Evolutionary conservation across 306 rosid genomes (phyloP).

Genomic region (Trichosanthes truncata): DNA sequence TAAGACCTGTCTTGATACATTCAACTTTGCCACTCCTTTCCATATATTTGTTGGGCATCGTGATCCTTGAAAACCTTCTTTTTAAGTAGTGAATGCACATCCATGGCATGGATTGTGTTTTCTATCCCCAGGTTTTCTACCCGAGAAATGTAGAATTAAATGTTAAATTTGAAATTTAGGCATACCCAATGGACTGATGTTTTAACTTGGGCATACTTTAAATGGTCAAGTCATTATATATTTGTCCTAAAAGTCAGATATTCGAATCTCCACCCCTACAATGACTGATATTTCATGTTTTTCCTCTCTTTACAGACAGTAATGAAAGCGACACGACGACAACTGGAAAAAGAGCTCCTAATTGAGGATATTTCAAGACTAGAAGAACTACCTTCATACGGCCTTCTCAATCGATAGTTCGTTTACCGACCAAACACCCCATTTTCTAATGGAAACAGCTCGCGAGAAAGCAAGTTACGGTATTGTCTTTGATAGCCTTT

Average conservation of each 20-base stretch:
- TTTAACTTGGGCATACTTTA: not conserved
- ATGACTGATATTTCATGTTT: not conserved
- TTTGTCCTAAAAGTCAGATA: not conserved
- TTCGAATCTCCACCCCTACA: not conserved
- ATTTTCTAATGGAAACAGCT: conserved; percentile 5
- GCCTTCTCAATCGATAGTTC: conserved; percentile 59
- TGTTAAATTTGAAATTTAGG: not conserved
- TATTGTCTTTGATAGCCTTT: not conserved
- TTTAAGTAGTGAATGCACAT: not conserved
- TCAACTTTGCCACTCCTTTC: not conserved
- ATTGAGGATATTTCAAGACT: conserved; percentile 58
- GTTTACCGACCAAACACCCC: not conserved
- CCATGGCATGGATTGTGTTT: not conserved
- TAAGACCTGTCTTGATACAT: not conserved
- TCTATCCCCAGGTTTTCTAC: not conserved
- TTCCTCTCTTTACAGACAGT: conserved; percentile 48
- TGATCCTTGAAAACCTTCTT: not conserved
- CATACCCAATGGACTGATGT: not conserved
- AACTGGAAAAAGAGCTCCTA: conserved; percentile 89
- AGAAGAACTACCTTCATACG: conserved; percentile 82
- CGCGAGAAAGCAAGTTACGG: conserved; percentile 1
- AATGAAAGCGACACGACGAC: conserved; percentile 91
- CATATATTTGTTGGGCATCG: not conserved
- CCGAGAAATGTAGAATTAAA: not conserved
- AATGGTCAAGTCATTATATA: not conserved